Evolutionary conservation across 768 basidiomycete species (phyloP).

Genomic region (Coprinopsis cinerea): DNA sequence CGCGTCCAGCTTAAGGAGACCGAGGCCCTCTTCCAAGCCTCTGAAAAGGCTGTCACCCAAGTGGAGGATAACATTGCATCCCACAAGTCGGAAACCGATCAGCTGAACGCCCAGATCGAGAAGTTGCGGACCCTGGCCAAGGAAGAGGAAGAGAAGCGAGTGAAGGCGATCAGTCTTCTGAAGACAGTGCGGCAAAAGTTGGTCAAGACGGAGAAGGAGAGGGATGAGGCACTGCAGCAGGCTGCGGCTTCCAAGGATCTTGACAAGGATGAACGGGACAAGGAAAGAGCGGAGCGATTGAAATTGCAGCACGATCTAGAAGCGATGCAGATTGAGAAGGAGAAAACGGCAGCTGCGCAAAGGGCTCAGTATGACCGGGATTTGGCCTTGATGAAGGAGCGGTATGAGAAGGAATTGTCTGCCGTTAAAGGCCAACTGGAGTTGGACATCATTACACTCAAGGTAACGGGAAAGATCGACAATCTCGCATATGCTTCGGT

Average conservation of each 20-base stretch:
- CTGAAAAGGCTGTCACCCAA: conserved; percentile 42
- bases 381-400: conserved; percentile 49
- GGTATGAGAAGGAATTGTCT: conserved; percentile 68
- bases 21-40: conserved; percentile 61
- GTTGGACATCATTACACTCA: conserved; percentile 64
- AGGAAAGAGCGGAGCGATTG: conserved; percentile 46
- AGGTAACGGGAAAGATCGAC: conserved; percentile 44
- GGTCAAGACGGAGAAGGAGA: conserved; percentile 94
- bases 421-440: conserved; percentile 68
- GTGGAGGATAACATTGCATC: conserved; percentile 44
- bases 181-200: conserved; percentile 96
- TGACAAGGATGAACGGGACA: conserved; percentile 48
- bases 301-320: conserved; percentile 63
- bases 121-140: conserved; percentile 59
- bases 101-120: conserved; percentile 58
- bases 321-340: conserved; percentile 51
- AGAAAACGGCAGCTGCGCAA: conserved; percentile 54
- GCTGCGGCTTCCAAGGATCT: conserved; percentile 43
- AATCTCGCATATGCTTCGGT: neutral
- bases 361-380: conserved; percentile 72
- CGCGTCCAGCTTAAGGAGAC: conserved; percentile 62
- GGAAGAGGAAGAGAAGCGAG: conserved; percentile 96
- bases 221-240: conserved; percentile 72
- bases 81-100: conserved; percentile 49
- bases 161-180: conserved; percentile 86